A percentile compares a stretch with the other conserved stretches of the same genome.
phyloP scores from a whole-genome alignment of 2,329 filamentous ascomycete species.

The Geoglossum cookeanum region DNA sequence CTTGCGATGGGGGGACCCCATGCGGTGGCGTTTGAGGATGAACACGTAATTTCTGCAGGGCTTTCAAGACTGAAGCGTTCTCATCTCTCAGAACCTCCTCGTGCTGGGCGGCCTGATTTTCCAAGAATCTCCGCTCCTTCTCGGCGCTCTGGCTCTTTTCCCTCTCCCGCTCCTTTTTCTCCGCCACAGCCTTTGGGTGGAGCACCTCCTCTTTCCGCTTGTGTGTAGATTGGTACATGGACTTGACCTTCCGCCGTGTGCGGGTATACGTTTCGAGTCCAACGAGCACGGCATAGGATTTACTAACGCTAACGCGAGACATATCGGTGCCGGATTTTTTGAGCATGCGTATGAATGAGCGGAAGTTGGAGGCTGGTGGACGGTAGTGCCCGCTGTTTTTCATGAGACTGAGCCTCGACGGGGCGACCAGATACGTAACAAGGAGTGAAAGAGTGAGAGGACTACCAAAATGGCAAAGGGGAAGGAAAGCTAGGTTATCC shows the following conservation, averaged over 20 bases:
- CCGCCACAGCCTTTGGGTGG: neutral
- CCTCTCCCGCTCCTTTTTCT: neutral
- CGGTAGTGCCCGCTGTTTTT: conserved; percentile 51
- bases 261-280: conserved; percentile 66
- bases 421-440: neutral
- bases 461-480: no score
- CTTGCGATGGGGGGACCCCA: neutral
- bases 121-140: neutral
- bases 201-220: neutral
- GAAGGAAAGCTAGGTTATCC: conserved; percentile 17
- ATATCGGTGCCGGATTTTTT: conserved; percentile 60
- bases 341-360: conserved; percentile 57
- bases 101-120: neutral
- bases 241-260: conserved; percentile 45
- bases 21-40: neutral
- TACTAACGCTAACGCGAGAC: conserved; percentile 56
- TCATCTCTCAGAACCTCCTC: neutral
- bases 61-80: neutral
- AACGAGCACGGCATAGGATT: conserved; percentile 63
- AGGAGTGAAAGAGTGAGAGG: neutral
- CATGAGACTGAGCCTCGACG: conserved; percentile 22
- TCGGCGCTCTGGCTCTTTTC: neutral
- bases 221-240: neutral
- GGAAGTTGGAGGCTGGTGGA: conserved; percentile 66
- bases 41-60: neutral